These are phyloP conservation scores for Coniochaeta sp. DNA, from an alignment of 2,329 filamentous ascomycete species.

Conservation along the genomic window DNA sequence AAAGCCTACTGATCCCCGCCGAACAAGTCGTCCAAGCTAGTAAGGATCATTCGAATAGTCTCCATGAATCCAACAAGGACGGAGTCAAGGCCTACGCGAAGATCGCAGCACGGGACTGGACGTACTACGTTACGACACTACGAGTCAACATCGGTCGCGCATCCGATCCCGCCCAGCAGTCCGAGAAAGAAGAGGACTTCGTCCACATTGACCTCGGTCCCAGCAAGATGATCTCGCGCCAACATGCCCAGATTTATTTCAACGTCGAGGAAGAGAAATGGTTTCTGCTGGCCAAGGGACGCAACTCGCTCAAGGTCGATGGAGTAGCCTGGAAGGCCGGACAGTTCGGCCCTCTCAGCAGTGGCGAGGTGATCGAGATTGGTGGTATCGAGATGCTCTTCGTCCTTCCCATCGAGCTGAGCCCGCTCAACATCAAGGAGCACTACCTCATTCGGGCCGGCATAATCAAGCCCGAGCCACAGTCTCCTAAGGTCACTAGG, in stretches of 20 bases:
- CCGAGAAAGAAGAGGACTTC: slow-evolving; percentile 38
- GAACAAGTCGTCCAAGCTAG: slow-evolving; percentile 48
- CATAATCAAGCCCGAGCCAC: slow-evolving; percentile 29
- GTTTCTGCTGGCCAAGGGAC: slow-evolving; percentile 81
- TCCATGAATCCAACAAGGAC: slow-evolving; percentile 54
- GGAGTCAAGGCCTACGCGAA: slow-evolving; percentile 73
- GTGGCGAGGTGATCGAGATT: slow-evolving; percentile 87
- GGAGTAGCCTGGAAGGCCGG: slow-evolving; percentile 63
- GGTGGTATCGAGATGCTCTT: slow-evolving; percentile 98
- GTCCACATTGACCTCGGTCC: slow-evolving; percentile 87
- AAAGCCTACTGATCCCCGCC: slow-evolving; percentile 37
- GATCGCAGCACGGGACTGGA: slow-evolving; percentile 76
- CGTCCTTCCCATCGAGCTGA: slow-evolving; percentile 72
- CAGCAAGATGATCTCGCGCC: slow-evolving; percentile 72
- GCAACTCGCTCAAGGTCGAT: slow-evolving; percentile 86
- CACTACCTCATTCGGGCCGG: slow-evolving; percentile 64
- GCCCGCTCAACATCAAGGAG: slow-evolving; percentile 59
- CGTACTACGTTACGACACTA: slow-evolving; percentile 73
- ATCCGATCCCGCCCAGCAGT: slow-evolving; percentile 38
- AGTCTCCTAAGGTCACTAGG: slow-evolving; percentile 10
- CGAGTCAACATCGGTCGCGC: slow-evolving; percentile 69
- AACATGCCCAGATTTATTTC: slow-evolving; percentile 70
- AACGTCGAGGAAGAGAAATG: slow-evolving; percentile 64
- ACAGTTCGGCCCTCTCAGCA: slow-evolving; percentile 59
- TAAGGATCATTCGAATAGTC: slow-evolving; percentile 55